Base-by-base conservation (phyloP, 2,329 filamentous ascomycete genomes). In the Lecanoromycetidae sp. region DNA sequence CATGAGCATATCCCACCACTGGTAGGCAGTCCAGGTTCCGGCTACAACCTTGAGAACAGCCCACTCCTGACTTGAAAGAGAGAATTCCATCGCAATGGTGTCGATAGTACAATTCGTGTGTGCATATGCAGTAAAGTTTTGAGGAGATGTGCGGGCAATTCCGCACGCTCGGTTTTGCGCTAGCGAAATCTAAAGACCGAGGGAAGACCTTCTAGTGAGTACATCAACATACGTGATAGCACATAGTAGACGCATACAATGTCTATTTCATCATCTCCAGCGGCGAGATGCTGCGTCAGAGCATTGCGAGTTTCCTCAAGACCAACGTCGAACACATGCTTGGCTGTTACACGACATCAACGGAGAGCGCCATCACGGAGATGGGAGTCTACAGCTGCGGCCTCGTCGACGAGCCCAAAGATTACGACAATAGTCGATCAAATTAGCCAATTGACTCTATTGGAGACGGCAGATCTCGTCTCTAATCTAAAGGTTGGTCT, bases 401-500 rank as follows among this genome's bases (percentile, higher is more conserved):
- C 78, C 46, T 68, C 72, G 48, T 65, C 76, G 58, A 67, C 72
- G 53, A 94, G 85, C 70, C 87, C 91, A 54, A 98, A 98, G 77
- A 94, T 99, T 60, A 69, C 81, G 58, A 79, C 77, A 51, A 98
- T 99, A 62, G 91, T 99, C 61, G 88, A 98, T 66, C 88, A 98
- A 70, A 98, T 99, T 68, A 94, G 90, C 70, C 82, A 91, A 77
- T 82, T 99, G 77, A 98, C 88, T 36, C 76, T 99, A 50, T 72
- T 99, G 60, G 93, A 99, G 77, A 98, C 91, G 32, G 90, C 93
- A 49, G 91, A 96, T 65, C 75, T 99, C 51, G 91, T 99, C 46
- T 80, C 88, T 46, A 87, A 80, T 68, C 74, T 99, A 64, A 99
- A 98, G 84, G 91, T 96, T 70, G 45, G 61, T 51, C 10, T 35